These are phyloP conservation scores for Coemansia sp. DNA, from an alignment of 192 early-diverging fungal genomes.

Conservation along the genomic window DNA sequence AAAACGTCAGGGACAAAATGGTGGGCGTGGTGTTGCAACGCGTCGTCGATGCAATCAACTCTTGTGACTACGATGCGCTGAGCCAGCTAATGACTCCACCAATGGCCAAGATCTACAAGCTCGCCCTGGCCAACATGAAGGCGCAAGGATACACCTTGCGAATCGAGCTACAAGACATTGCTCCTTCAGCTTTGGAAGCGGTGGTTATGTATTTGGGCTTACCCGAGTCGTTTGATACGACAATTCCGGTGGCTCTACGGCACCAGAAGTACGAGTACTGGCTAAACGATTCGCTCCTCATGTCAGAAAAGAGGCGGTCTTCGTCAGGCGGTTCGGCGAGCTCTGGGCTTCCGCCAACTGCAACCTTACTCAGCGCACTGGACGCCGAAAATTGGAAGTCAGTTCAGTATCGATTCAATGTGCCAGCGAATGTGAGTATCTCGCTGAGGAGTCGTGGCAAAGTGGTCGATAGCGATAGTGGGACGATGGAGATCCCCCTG, in stretches of 20 bases:
- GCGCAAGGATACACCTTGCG: slow-evolving; percentile 15
- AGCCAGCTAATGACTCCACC: slow-evolving; percentile 15
- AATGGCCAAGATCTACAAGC: slow-evolving; percentile 19
- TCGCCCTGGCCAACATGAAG: slow-evolving; percentile 12
- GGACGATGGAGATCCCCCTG: slow-evolving; percentile 16
- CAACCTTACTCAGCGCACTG: background rate
- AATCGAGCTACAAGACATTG: background rate
- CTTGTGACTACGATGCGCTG: slow-evolving; percentile 11
- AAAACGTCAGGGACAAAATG: slow-evolving; percentile 10
- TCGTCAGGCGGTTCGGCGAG: background rate
- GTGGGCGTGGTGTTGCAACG: background rate
- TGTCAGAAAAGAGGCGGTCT: background rate
- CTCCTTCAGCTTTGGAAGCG: background rate
- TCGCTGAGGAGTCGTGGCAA: slow-evolving; percentile 11
- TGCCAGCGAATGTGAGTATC: slow-evolving; percentile 7
- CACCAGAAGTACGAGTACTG: slow-evolving; percentile 2
- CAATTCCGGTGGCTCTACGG: slow-evolving; percentile 12
- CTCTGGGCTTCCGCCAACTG: background rate
- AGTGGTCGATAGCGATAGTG: slow-evolving; percentile 19
- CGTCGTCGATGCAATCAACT: slow-evolving; percentile 15
- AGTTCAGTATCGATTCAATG: slow-evolving; percentile 10
- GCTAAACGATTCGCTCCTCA: background rate
- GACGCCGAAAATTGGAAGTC: background rate
- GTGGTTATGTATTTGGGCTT: slow-evolving; percentile 3
- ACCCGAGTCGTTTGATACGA: slow-evolving; percentile 15